These are phyloP conservation scores for Saprolegnia diclina DNA, from an alignment of 352 stramenopile genomes.

Conservation along the genomic window DNA sequence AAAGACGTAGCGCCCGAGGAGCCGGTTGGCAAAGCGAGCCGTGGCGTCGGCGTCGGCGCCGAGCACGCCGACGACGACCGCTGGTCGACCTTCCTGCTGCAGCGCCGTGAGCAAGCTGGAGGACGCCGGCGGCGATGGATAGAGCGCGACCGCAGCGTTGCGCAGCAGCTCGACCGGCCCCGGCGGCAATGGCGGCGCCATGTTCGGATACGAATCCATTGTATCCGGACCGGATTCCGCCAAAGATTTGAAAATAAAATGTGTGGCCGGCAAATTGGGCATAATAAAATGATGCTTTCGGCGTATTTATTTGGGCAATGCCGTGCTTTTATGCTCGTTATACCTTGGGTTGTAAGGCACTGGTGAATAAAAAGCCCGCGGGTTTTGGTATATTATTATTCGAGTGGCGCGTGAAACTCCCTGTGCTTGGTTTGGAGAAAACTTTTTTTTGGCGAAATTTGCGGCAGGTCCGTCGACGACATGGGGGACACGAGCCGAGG, in stretches of 20 bases:
- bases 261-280: conserved; percentile 7
- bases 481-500: conserved; percentile 24
- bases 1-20: conserved; percentile 5
- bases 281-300: not conserved
- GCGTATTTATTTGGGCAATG: not conserved
- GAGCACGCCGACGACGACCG: conserved; percentile 17
- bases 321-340: not conserved
- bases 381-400: not conserved
- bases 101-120: not conserved
- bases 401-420: not conserved
- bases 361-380: not conserved
- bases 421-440: conserved; percentile 1
- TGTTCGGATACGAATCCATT: not conserved
- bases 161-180: conserved; percentile 10
- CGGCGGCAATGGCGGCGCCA: conserved; percentile 13
- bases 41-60: not conserved
- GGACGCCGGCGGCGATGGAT: not conserved
- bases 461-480: not conserved
- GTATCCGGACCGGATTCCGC: conserved; percentile 6
- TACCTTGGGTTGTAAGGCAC: not conserved
- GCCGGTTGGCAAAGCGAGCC: conserved; percentile 10
- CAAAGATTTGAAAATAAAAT: conserved; percentile 24
- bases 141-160: conserved; percentile 3
- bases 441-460: conserved; percentile 8
- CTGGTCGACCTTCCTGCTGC: not conserved